These are phyloP conservation scores for Phaeotremella fagi DNA, from an alignment of 768 basidiomycete species.

Conservation along the genomic window DNA sequence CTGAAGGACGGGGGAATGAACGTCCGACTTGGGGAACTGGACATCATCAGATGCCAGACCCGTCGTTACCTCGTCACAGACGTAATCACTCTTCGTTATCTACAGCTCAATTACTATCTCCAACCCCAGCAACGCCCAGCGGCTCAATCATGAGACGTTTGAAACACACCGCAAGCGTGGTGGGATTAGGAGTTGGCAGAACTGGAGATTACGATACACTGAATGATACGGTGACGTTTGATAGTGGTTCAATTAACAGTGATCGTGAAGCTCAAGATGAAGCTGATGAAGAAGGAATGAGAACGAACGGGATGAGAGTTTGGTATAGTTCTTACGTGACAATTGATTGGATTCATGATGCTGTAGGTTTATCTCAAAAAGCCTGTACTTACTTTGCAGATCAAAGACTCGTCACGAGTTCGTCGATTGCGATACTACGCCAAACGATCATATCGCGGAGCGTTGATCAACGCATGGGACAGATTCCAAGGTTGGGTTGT, in stretches of 20 bases:
- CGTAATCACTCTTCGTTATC: neutral
- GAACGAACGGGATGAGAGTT: conserved; percentile 67
- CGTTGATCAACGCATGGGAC: conserved; percentile 62
- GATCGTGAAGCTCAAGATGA: conserved; percentile 25
- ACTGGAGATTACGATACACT: conserved; percentile 23
- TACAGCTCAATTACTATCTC: neutral
- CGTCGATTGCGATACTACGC: conserved; percentile 60
- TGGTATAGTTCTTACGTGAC: conserved; percentile 64
- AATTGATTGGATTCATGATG: conserved; percentile 94
- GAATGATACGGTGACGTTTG: conserved; percentile 5
- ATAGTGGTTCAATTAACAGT: neutral
- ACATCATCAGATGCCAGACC: neutral
- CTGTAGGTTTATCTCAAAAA: conserved; percentile 47
- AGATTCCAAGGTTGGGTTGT: conserved; percentile 82
- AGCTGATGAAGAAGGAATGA: conserved; percentile 53
- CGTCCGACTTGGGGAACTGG: neutral
- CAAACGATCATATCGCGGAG: conserved; percentile 60
- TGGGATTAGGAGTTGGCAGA: conserved; percentile 29
- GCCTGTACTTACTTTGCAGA: conserved; percentile 51
- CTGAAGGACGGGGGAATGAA: neutral
- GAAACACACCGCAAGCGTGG: conserved; percentile 31
- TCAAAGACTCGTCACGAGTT: conserved; percentile 84
- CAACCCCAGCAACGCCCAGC: conserved; percentile 15
- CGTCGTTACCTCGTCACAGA: neutral
- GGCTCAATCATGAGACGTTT: conserved; percentile 25